Conservation (phyloP, 345 rosid species). For the Eucalyptus marginata region DNA sequence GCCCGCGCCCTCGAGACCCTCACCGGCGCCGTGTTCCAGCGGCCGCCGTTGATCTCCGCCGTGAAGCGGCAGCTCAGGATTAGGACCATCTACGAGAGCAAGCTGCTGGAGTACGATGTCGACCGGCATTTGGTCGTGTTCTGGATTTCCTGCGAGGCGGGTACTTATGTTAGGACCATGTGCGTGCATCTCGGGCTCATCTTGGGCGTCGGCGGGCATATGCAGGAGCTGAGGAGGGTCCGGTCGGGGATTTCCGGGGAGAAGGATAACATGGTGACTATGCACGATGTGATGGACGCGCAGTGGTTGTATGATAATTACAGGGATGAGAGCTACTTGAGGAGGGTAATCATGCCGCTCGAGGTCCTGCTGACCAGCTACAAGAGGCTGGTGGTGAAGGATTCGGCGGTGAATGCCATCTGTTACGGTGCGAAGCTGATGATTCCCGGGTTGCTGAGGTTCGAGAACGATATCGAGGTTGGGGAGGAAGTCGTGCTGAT, state of each 20-base stretch:
- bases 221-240: slow-evolving; percentile 94
- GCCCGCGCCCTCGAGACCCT: slow-evolving; percentile 83
- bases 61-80: slow-evolving; percentile 95
- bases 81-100: slow-evolving; percentile 81
- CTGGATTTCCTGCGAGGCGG: slow-evolving; percentile 95
- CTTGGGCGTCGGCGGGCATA: slow-evolving; percentile 95
- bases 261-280: slow-evolving; percentile 91
- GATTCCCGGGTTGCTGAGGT: slow-evolving; percentile 86
- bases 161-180: slow-evolving; percentile 90
- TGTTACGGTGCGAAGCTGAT: slow-evolving; percentile 93
- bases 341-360: slow-evolving; percentile 90
- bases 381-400: slow-evolving; percentile 89
- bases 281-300: slow-evolving; percentile 99
- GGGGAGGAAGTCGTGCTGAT: slow-evolving; percentile 88
- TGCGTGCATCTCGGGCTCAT: slow-evolving; percentile 89
- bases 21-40: slow-evolving; percentile 90
- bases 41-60: slow-evolving; percentile 88
- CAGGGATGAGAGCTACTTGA: slow-evolving; percentile 63
- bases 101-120: slow-evolving; percentile 70
- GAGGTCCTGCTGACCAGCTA: slow-evolving; percentile 83
- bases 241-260: slow-evolving; percentile 91
- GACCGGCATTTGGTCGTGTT: slow-evolving; percentile 90
- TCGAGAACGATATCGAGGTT: slow-evolving; percentile 79
- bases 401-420: slow-evolving; percentile 89
- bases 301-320: slow-evolving; percentile 67